phyloP scores from a whole-genome alignment of 768 basidiomycete species.

The Clitopilus passeckerianus region DNA sequence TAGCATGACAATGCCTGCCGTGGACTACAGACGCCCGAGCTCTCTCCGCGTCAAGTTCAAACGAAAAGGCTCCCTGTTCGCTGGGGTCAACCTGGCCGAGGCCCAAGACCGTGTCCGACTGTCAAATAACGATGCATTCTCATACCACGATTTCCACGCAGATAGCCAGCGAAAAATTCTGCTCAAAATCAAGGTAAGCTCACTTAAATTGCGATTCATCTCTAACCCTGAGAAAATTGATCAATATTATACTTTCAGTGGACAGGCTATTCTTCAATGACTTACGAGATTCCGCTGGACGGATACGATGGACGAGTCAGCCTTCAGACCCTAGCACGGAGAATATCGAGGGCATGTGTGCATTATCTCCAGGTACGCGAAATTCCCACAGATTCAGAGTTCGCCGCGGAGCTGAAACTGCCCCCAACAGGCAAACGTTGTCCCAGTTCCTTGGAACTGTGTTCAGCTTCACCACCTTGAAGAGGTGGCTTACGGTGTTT shows the following conservation, averaged over 20 bases:
- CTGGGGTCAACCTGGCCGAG: slow-evolving; percentile 64
- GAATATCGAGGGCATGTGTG: slow-evolving; percentile 65
- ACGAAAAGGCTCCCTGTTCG: slow-evolving; percentile 60
- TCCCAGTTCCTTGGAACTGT: slow-evolving; percentile 65
- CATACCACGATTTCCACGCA: slow-evolving; percentile 60
- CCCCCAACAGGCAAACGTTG: slow-evolving; percentile 54
- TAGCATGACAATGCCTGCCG: slow-evolving; percentile 11
- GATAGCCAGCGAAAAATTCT: slow-evolving; percentile 54
- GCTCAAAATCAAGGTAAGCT: slow-evolving; percentile 55
- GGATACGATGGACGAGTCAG: slow-evolving; percentile 61
- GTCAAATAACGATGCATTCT: slow-evolving; percentile 59
- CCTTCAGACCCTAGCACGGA: slow-evolving; percentile 61
- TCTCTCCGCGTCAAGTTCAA: slow-evolving; percentile 64
- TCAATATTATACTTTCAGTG: slow-evolving; percentile 36
- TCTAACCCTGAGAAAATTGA: slow-evolving; percentile 1
- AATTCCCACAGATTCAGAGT: neutral
- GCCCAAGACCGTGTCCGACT: slow-evolving; percentile 62
- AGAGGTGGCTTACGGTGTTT: slow-evolving; percentile 61
- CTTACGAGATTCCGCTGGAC: slow-evolving; percentile 72
- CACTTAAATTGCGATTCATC: neutral
- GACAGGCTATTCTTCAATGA: slow-evolving; percentile 65
- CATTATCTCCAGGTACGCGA: slow-evolving; percentile 66
- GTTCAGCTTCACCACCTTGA: slow-evolving; percentile 69
- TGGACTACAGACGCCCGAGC: slow-evolving; percentile 45
- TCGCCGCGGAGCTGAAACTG: slow-evolving; percentile 1